Base-by-base conservation (phyloP, 225 moss, liverwort and hornwort species). In the Pseudoscleropodium purum region DNA sequence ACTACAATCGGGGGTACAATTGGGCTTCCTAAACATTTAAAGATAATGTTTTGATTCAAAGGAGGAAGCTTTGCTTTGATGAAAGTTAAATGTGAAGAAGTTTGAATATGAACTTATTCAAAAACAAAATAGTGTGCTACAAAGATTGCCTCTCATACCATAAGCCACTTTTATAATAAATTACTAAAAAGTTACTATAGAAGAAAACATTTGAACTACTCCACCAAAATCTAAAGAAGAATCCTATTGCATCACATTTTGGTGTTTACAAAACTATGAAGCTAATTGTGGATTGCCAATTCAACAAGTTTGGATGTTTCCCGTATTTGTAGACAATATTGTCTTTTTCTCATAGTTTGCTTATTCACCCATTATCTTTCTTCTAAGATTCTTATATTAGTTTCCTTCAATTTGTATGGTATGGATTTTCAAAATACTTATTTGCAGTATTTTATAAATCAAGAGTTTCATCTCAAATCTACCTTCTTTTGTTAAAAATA, bases 111-210 rank as follows among this genome's bases (percentile, higher is more conserved):
- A 67, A 6, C 6, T n/a, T n/a, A n/a, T 3, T 37, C 21, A 12
- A 68, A 68, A 68, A n/a, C 6, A 68, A n/a, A 12, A 37, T 7
- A 68, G 1, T 37, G 21, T 68, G 2, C 11, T 68, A 68, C 2
- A 37, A 4, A 12, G 12, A 11, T 1, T 37, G 3, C 11, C 6
- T 67, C 7, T n/a, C 7, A 2, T 67, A 68, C 21, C 0, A 2
- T 68, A 68, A 68, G 6, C 12, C 2, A 68, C 4, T 68, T 68
- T 68, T 68, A 12, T 37, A 68, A 11, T 17, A 21, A 68, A 37
- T 20, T 37, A 8, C n/a, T n/a, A 12, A 68, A 23, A 37, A 23
- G 6, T 21, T n/a, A n/a, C n/a, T n/a, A n/a, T 0, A 37, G 21
- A 68, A 24, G 11, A 54, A 54, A 54, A 5, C 54, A 54, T 54